Evolutionary conservation across 768 basidiomycete species (phyloP), one percentile per base, ranked within the genome.

Genomic region (Auricularia heimuer): DNA sequence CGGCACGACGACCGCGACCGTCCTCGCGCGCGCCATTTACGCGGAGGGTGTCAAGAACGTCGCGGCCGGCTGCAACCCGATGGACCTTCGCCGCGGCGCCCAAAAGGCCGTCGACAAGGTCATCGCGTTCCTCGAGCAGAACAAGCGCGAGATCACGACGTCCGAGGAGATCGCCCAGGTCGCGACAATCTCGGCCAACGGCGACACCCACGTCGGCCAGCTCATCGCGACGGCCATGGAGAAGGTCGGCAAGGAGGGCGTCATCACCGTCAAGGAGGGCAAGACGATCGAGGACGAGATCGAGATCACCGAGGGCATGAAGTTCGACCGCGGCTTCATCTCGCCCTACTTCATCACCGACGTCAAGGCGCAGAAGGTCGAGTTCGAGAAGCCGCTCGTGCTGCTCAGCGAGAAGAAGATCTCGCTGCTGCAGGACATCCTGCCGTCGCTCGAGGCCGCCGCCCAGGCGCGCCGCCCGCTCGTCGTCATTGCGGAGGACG

Each of bases 251-350:
- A 97, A 96, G 81, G 96, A 99, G 79, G 96, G 96, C 75, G 96
- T 98, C 73, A 98, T 99, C 81, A 98, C 96, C 62, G 95, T 99
- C 76, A 99, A 98, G 82, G 96, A 99, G 77, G 96, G 96, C 54
- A 87, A 90, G 70, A 98, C 96, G 4, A 97, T 95, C 69, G 94
- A 98, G 71, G 96, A 99, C 73, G 94, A 97, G 78, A 98, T 98
- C 74, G 96, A 99, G 76, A 94, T 99, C 72, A 98, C 96, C 34
- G 96, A 99, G 79, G 96, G 96, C 77, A 99, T 99, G 96, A 88
- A 94, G 72, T 98, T 99, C 79, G 96, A 99, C 85, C 90, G 96
- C 63, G 96, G 96, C 24, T 99, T 85, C 83, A 96, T 98, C 78
- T 94, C 92, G 1, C 93, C 95, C 0, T 98, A 98, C 85, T 97